Base-by-base conservation (phyloP, 306 rosid genomes). In the Rosa rugosa region DNA sequence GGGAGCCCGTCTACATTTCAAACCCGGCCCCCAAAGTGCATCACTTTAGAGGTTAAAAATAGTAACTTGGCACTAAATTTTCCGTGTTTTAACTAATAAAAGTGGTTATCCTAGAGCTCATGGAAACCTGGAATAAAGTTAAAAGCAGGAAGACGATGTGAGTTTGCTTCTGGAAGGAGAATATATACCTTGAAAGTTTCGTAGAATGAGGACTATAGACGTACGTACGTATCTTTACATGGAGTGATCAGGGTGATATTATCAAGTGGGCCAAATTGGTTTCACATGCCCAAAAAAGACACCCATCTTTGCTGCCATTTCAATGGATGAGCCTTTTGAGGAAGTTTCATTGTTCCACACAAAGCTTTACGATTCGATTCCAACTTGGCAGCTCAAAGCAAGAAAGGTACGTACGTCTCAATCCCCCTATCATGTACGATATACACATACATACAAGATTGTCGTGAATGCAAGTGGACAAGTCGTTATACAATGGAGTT, bases 331-430 rank as follows among this genome's bases (percentile, higher is more conserved):
- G 70, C 85, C 80, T 76, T 83, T 79, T 64, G 41, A 76, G 85
- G 89, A 89, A 89, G 83, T 76, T 87, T 85, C 84, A 64, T 73
- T 72, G 70, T 64, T 76, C 75, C 66, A 68, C 76, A 71, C 63
- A 16, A 18, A 75, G 36, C 36, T 6, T 11, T 4, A 6, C 6
- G 72, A 46, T 75, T 45, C 46, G 44, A 75, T 68, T 68, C 72
- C 51, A 41, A 75, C 54, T 59, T 23, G 54, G 67, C 40, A 74
- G 25, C 63, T 22, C 36, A 6, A 27, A 25, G 41, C 3, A 63
- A 20, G 65, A 72, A 65, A 40, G n/a, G 83, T 78, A 85, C 27
- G 71, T 38, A 66, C 71, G 71, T 66, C 71, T 17, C 14, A 66
- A 66, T 67, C 49, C 45, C 12, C 5, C n/a, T 6, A 45, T 44